Percentiles rank a stretch among this genome's conserved stretches.
Evolutionary conservation across 805 yeast species (phyloP).

Genomic region (Metschnikowia lunata): DNA sequence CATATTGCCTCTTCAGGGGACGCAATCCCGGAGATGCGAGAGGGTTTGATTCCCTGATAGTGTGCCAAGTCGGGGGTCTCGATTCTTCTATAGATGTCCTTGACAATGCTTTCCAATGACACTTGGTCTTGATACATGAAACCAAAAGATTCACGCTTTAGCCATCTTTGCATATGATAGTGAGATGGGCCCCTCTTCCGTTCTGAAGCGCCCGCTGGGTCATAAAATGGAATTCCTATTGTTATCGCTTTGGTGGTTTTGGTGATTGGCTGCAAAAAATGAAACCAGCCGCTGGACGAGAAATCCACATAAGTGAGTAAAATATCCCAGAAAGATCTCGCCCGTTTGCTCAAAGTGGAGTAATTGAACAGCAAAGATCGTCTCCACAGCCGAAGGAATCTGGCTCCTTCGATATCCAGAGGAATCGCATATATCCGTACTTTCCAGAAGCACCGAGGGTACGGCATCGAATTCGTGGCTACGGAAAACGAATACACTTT

Average conservation of each 20-base stretch:
- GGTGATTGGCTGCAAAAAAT: too few species aligned
- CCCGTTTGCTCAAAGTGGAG: slow-evolving; percentile 18
- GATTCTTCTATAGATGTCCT: slow-evolving; percentile 10
- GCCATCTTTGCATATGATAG: slow-evolving; percentile 10
- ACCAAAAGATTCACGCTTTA: slow-evolving; percentile 1
- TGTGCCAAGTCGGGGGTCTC: slow-evolving; percentile 8
- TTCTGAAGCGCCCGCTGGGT: too few species aligned
- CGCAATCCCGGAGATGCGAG: slow-evolving; percentile 12
- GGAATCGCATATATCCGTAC: slow-evolving; percentile 50
- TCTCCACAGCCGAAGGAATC: slow-evolving; percentile 29
- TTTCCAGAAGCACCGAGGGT: slow-evolving; percentile 13
- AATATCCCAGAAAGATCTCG: slow-evolving; percentile 27
- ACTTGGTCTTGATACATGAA: slow-evolving; percentile 5
- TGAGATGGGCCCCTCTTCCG: slow-evolving; percentile 1
- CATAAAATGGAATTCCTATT: too few species aligned
- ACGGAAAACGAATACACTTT: slow-evolving; percentile 1
- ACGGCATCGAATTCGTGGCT: too few species aligned
- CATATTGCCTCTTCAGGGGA: slow-evolving; percentile 9
- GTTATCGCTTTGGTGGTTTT: too few species aligned
- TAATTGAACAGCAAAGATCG: slow-evolving; percentile 23
- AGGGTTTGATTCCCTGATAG: background rate
- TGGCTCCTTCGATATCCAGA: slow-evolving; percentile 34
- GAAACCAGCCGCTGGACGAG: slow-evolving; percentile 33
- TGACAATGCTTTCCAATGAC: slow-evolving; percentile 18
- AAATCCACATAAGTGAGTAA: slow-evolving; percentile 44